Base-by-base conservation (phyloP, 768 basidiomycete genomes). In the Auricularia sp. region DNA sequence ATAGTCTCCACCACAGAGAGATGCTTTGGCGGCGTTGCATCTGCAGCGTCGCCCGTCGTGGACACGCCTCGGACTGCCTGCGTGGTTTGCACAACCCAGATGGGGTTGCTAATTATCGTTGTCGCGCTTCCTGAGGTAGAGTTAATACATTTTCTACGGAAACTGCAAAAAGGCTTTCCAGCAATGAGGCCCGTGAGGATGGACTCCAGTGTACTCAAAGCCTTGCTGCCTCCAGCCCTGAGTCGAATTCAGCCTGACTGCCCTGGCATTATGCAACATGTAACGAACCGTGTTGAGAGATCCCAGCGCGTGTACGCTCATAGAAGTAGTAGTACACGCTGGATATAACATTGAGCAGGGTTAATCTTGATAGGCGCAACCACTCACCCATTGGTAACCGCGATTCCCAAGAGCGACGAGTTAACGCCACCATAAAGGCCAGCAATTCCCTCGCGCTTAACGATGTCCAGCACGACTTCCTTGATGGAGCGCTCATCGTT, bases 281-380 rank as follows among this genome's bases (percentile, higher is more conserved):
- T 7, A 29, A 21, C 34, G 6, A 33, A 59, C 56, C 84, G 79
- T 43, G 83, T 77, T 56, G 78, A 81, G 65, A 90, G 74, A 90
- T 78, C 36, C 77, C 73, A 29, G 79, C 83, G 58, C 85, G 79
- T 16, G 85, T 84, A 51, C 86, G 82, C 72, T 91, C 90, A 71
- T 91, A 93, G 78, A 90, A 94, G 75, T 90, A 93, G 76, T 98
- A 98, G 72, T 97, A 98, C 5, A 92, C 88, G 2, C 93, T 93
- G 68, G 7, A 29, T 29, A 29, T 36, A 23, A 63, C 60, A 29
- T 2, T 36, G 29, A 63, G 64, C 54, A 63, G 61, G 58, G 29
- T 2, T 29, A 29, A 29, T 29, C 2, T 29, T 29, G 29, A 29
- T 3, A 29, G 29, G 29, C 44, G 11, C n/a, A 56, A 14, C 14